Evolutionary conservation across 202 grass and related monocot species (phyloP).

Genomic region (Panicum hallii): DNA sequence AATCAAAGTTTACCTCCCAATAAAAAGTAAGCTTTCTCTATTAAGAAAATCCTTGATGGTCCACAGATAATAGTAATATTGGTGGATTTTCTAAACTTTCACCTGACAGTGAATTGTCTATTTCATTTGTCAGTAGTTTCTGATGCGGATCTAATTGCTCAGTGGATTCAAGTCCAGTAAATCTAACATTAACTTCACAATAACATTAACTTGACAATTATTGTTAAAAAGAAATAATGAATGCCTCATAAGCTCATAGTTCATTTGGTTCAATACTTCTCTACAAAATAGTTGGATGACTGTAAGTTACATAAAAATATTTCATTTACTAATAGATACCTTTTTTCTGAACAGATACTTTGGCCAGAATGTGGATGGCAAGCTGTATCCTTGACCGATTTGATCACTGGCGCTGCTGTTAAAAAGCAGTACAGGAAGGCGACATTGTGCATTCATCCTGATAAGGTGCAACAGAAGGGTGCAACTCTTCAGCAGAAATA

Average conservation of each 20-base stretch:
- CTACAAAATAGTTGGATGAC: background rate
- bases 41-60: background rate
- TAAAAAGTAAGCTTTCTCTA: background rate
- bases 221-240: background rate
- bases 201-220: background rate
- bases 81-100: background rate
- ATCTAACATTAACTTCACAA: background rate
- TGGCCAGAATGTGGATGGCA: constrained; percentile 95
- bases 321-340: constrained; percentile 8
- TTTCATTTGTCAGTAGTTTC: constrained; percentile 11
- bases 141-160: background rate
- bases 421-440: constrained; percentile 97
- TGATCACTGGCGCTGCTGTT: constrained; percentile 84
- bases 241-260: background rate
- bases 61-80: background rate
- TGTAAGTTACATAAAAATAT: background rate
- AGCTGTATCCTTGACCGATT: constrained; percentile 92
- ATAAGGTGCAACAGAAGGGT: constrained; percentile 99
- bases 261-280: constrained; percentile 7
- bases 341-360: constrained; percentile 73
- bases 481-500: constrained; percentile 97
- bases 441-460: constrained; percentile 95
- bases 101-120: constrained; percentile 2
- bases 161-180: background rate
- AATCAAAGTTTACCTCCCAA: background rate